These are phyloP conservation scores for Saccharomycopsis fermentans DNA, from an alignment of 805 yeast genomes.

Conservation along the genomic window DNA sequence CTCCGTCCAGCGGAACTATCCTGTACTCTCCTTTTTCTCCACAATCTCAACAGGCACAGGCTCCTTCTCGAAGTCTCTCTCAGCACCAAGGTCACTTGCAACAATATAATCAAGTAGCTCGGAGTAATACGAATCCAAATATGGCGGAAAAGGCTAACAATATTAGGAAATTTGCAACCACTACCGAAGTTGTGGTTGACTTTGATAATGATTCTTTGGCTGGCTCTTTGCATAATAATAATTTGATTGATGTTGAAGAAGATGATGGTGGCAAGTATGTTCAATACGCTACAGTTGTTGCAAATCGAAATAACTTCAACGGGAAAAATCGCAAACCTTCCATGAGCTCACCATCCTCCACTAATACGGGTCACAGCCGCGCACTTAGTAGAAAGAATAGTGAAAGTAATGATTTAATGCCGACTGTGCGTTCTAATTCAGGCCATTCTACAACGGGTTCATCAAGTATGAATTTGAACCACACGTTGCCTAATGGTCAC, in stretches of 20 bases:
- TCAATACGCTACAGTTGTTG: background rate
- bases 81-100: background rate
- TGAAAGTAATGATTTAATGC: background rate
- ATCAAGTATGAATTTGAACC: background rate
- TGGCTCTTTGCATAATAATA: slow-evolving; percentile 6
- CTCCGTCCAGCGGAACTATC: background rate
- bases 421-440: background rate
- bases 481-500: background rate
- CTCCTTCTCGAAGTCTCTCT: background rate
- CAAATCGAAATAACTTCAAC: background rate
- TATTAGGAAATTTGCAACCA: slow-evolving; percentile 14
- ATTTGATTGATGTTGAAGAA: slow-evolving; percentile 15
- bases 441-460: background rate
- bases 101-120: background rate
- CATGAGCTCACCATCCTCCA: background rate
- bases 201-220: slow-evolving; percentile 13
- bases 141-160: background rate
- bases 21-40: background rate
- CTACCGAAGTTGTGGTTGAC: slow-evolving; percentile 13
- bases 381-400: background rate
- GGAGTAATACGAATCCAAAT: background rate
- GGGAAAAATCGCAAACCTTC: background rate
- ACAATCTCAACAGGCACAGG: background rate
- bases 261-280: slow-evolving; percentile 15
- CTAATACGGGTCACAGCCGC: background rate